phyloP scores from a whole-genome alignment of 345 rosid genomes.

The Eucalyptus melliodora region DNA sequence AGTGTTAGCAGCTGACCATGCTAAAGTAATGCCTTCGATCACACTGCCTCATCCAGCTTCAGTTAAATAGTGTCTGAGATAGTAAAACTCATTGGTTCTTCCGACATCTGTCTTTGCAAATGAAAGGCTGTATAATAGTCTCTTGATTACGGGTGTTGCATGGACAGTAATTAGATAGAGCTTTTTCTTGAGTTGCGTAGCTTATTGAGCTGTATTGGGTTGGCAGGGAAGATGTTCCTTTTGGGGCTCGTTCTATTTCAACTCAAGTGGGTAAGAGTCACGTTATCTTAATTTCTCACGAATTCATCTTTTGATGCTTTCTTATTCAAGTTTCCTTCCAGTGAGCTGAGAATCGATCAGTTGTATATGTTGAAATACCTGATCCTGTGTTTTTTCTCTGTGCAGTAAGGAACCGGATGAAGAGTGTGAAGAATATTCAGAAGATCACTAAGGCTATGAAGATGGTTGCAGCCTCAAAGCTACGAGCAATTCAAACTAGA shows the following conservation, averaged over 20 bases:
- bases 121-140: not conserved
- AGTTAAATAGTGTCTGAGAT: not conserved
- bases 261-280: conserved; percentile 75
- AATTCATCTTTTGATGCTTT: not conserved
- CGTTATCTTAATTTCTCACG: not conserved
- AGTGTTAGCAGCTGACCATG: not conserved
- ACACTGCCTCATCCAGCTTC: not conserved
- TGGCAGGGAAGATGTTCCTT: conserved; percentile 67
- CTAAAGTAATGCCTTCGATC: not conserved
- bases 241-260: conserved; percentile 69
- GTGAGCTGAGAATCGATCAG: not conserved
- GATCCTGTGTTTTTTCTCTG: not conserved
- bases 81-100: not conserved
- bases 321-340: not conserved
- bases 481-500: conserved; percentile 68
- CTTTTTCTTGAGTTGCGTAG: not conserved
- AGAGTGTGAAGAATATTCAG: conserved; percentile 96
- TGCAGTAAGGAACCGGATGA: conserved; percentile 96
- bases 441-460: conserved; percentile 99
- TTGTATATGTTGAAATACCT: not conserved
- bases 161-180: not conserved
- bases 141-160: not conserved
- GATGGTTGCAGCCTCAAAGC: conserved; percentile 99
- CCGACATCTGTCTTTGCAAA: not conserved
- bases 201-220: not conserved